Evolutionary conservation across 495 filamentous ascomycete genomes (phyloP).

Genomic region (Neurospora cerealis): DNA sequence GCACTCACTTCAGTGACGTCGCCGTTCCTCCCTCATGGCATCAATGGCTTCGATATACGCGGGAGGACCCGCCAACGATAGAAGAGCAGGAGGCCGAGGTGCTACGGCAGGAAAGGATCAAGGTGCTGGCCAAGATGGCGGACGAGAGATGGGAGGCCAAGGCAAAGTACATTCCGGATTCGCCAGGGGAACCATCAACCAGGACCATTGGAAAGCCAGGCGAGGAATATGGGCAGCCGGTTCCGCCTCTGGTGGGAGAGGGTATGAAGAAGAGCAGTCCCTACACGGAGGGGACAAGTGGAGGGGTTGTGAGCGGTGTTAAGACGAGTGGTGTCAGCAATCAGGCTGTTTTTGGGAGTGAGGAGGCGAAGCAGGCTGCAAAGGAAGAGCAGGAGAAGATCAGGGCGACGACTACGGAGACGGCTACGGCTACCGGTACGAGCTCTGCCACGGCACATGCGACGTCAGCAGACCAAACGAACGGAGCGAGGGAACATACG

Average conservation of each 20-base stretch:
- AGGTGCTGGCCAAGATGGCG: constrained; percentile 62
- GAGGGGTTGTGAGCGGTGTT: background rate
- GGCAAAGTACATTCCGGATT: constrained; percentile 28
- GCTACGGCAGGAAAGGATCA: constrained; percentile 55
- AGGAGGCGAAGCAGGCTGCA: background rate
- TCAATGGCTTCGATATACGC: constrained; percentile 89
- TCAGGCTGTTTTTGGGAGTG: background rate
- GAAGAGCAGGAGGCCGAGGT: constrained; percentile 66
- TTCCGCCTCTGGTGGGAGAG: background rate
- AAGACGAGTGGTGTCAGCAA: background rate
- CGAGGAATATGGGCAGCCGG: background rate
- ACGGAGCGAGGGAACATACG: constrained; percentile 10
- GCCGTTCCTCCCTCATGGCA: constrained; percentile 68
- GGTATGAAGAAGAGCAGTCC: background rate
- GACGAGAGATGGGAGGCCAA: constrained; percentile 83
- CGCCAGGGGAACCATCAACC: background rate
- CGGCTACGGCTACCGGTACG: background rate
- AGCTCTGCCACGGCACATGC: background rate
- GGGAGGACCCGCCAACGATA: constrained; percentile 57
- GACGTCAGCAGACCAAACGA: background rate
- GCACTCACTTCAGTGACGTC: constrained; percentile 59
- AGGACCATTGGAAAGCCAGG: background rate
- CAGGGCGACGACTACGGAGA: background rate
- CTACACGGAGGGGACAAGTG: background rate
- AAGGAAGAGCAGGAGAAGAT: background rate